Evolutionary conservation across 805 yeast genomes (phyloP).

Genomic region (Blastobotrys chiropterorum): DNA sequence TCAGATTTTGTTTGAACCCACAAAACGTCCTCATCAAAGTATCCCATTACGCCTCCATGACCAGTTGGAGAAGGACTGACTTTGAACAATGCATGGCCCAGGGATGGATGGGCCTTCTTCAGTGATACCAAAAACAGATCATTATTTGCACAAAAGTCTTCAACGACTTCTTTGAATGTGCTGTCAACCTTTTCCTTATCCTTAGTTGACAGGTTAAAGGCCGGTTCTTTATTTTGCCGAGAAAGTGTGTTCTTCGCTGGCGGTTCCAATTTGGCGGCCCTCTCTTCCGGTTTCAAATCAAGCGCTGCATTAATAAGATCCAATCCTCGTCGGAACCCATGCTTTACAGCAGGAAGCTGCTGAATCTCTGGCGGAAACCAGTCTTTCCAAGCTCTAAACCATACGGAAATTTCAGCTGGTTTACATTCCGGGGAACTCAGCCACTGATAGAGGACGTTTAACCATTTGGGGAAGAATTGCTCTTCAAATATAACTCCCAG

Average conservation of each 20-base stretch:
- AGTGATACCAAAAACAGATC: slow-evolving; percentile 40
- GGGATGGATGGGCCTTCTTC: slow-evolving; percentile 29
- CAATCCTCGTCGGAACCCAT: slow-evolving; percentile 22
- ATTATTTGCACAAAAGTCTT: slow-evolving; percentile 48
- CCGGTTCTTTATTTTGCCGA: slow-evolving; percentile 1
- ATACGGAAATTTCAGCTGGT: slow-evolving; percentile 24
- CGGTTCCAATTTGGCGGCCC: not conserved
- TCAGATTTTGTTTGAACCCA: slow-evolving; percentile 37
- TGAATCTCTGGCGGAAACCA: slow-evolving; percentile 21
- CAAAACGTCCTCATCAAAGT: slow-evolving; percentile 59
- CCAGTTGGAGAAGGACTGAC: slow-evolving; percentile 34
- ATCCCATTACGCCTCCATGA: slow-evolving; percentile 35
- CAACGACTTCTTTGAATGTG: slow-evolving; percentile 61
- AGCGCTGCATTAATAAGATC: slow-evolving; percentile 30
- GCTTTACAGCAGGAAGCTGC: slow-evolving; percentile 9
- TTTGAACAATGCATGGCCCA: slow-evolving; percentile 42
- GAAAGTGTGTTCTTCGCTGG: not conserved
- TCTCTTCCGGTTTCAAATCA: slow-evolving; percentile 18
- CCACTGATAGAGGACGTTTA: slow-evolving; percentile 28
- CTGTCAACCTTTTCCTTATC: not conserved
- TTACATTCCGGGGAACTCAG: slow-evolving; percentile 18
- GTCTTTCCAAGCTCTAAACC: slow-evolving; percentile 31
- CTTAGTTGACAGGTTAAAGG: not conserved
- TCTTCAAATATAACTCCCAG: slow-evolving; percentile 28
- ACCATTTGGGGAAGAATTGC: slow-evolving; percentile 38